Percentiles rank a stretch among this genome's conserved stretches.
Conservation (phyloP, 2,329 filamentous ascomycete genomes). For the Ophiocordyceps camponoti-saundersi region DNA sequence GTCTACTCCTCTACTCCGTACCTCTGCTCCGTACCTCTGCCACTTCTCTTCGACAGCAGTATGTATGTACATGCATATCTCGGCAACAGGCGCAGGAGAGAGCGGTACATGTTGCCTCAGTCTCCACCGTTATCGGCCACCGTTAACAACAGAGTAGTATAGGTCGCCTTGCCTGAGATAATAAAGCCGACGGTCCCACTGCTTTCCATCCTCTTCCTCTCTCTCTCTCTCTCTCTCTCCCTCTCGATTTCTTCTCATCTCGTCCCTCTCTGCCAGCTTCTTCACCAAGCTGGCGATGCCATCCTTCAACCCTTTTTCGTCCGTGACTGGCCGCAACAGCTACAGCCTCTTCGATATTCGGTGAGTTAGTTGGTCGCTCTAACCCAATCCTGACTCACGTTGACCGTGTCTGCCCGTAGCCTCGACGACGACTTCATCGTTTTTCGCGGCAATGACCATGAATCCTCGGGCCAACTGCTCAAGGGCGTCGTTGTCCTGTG, state of each 20-base stretch:
- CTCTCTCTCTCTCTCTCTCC: background rate
- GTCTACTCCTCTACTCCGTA: no score
- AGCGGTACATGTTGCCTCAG: no score
- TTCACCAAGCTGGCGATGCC: conserved; percentile 22
- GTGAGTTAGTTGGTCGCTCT: conserved; percentile 17
- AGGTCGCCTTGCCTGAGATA: background rate
- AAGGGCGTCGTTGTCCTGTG: conserved; percentile 62
- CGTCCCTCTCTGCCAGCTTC: background rate
- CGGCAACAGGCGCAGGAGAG: no score
- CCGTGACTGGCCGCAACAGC: conserved; percentile 31
- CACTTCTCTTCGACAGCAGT: no score
- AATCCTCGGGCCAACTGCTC: conserved; percentile 58
- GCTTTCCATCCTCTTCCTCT: background rate
- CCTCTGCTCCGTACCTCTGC: no score
- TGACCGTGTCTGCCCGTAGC: conserved; percentile 26
- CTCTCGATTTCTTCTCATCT: background rate
- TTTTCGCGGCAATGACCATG: conserved; percentile 57
- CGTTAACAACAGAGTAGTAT: background rate
- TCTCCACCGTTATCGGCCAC: background rate
- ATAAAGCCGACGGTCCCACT: background rate
- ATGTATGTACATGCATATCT: no score
- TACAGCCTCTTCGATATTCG: conserved; percentile 41
- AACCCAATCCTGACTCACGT: background rate
- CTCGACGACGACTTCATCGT: conserved; percentile 67
- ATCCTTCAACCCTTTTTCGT: conserved; percentile 37